Evolutionary conservation across 2,329 filamentous ascomycete species (phyloP).

Genomic region (Penicillium expansum): DNA sequence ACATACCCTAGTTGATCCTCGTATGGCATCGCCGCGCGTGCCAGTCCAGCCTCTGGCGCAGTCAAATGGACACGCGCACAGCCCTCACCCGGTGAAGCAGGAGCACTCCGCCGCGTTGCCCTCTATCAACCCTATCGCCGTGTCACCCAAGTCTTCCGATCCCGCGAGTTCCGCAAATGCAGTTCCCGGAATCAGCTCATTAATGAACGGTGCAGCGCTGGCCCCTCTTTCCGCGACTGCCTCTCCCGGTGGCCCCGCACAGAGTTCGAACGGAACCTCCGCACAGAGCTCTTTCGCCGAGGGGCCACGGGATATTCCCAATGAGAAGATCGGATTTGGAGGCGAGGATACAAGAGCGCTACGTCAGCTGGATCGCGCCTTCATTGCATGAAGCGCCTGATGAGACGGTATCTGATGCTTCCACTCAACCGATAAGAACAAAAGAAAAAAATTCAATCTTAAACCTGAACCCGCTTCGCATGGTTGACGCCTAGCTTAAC

Average conservation of each 20-base stretch:
- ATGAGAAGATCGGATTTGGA: slow-evolving; percentile 56
- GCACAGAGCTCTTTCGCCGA: slow-evolving; percentile 24
- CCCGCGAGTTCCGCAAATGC: slow-evolving; percentile 32
- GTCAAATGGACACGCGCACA: slow-evolving; percentile 24
- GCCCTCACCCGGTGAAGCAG: slow-evolving; percentile 30
- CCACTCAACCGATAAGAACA: background rate
- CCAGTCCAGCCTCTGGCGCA: slow-evolving; percentile 25
- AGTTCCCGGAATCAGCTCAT: slow-evolving; percentile 55
- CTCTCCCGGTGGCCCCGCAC: slow-evolving; percentile 19
- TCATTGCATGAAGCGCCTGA: slow-evolving; percentile 34
- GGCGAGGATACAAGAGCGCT: slow-evolving; percentile 64
- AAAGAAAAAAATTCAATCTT: background rate
- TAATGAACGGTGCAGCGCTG: slow-evolving; percentile 41
- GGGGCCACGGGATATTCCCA: slow-evolving; percentile 55
- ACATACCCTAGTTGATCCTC: slow-evolving; percentile 30
- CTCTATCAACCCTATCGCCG: slow-evolving; percentile 16
- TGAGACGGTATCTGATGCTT: background rate
- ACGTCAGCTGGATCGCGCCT: slow-evolving; percentile 61
- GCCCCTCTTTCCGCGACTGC: slow-evolving; percentile 28
- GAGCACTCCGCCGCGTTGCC: slow-evolving; percentile 18
- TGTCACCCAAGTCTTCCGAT: slow-evolving; percentile 28
- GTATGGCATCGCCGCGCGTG: slow-evolving; percentile 36
- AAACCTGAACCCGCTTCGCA: background rate
- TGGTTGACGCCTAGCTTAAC: background rate
- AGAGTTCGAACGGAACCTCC: slow-evolving; percentile 14